Conservation (phyloP, 495 filamentous ascomycete genomes). For the Geopyxis carbonaria region DNA sequence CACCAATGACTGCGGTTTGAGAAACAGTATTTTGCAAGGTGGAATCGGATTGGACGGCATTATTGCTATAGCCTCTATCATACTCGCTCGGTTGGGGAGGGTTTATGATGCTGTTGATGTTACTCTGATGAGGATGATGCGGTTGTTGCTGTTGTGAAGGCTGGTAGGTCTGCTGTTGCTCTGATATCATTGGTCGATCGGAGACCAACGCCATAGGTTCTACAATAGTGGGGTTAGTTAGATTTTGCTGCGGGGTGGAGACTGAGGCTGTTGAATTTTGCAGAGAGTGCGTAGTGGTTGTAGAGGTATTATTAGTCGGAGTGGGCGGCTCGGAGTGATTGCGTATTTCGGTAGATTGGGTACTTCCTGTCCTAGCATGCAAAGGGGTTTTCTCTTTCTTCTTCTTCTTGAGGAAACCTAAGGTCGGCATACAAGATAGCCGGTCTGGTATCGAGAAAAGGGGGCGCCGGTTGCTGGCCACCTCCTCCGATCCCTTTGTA, state of each 20-base stretch:
- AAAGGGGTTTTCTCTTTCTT: slow-evolving; percentile 58
- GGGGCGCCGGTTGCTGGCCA: slow-evolving; percentile 21
- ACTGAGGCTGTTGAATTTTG: slow-evolving; percentile 35
- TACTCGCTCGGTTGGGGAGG: slow-evolving; percentile 38
- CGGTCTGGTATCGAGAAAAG: slow-evolving; percentile 18
- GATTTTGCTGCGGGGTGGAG: slow-evolving; percentile 24
- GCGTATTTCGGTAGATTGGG: slow-evolving; percentile 23
- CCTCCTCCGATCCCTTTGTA: slow-evolving; percentile 26
- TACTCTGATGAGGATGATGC: slow-evolving; percentile 37
- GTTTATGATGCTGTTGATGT: slow-evolving; percentile 56
- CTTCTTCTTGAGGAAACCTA: slow-evolving; percentile 88
- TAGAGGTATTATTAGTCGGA: slow-evolving; percentile 36
- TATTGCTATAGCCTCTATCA: slow-evolving; percentile 22
- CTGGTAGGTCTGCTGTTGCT: slow-evolving; percentile 26
- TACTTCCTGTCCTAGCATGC: slow-evolving; percentile 24
- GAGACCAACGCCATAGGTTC: slow-evolving; percentile 26
- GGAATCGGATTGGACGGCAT: slow-evolving; percentile 11
- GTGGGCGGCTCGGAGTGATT: slow-evolving; percentile 21
- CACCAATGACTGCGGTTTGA: slow-evolving; percentile 6
- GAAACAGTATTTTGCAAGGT: slow-evolving; percentile 5
- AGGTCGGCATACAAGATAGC: slow-evolving; percentile 44
- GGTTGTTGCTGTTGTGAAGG: slow-evolving; percentile 31
- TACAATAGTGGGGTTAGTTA: slow-evolving; percentile 25
- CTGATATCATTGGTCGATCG: slow-evolving; percentile 29
- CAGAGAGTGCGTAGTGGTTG: slow-evolving; percentile 42